phyloP scores from a whole-genome alignment of 768 basidiomycete species.

The Lentinula aciculospora region DNA sequence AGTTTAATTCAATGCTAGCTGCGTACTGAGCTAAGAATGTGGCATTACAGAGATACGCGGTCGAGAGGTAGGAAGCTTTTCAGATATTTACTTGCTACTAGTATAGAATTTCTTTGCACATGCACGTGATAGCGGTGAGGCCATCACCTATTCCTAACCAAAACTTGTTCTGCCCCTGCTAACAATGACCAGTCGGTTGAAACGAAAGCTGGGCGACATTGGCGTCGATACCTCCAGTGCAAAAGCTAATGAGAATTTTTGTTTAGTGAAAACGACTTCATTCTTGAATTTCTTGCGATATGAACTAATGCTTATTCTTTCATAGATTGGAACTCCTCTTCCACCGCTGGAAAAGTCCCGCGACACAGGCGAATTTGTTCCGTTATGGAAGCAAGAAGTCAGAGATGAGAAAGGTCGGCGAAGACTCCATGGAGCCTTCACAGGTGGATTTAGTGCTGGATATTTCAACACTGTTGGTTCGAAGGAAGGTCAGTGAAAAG shows the following conservation, averaged over 20 bases:
- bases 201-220: slow-evolving; percentile 79
- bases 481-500: slow-evolving; percentile 67
- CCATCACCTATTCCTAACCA: too few species aligned
- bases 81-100: too few species aligned
- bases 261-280: slow-evolving; percentile 47
- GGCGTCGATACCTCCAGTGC: slow-evolving; percentile 67
- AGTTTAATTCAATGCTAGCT: too few species aligned
- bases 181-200: slow-evolving; percentile 54
- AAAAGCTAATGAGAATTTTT: slow-evolving; percentile 80
- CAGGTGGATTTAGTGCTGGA: slow-evolving; percentile 95
- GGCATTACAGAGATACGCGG: too few species aligned
- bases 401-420: slow-evolving; percentile 90
- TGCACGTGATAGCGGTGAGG: too few species aligned
- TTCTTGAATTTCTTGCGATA: neutral
- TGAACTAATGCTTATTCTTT: slow-evolving; percentile 10
- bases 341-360: slow-evolving; percentile 92
- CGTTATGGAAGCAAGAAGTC: slow-evolving; percentile 97
- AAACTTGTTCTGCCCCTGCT: too few species aligned
- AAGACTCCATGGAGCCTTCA: slow-evolving; percentile 96
- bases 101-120: slow-evolving; percentile 31
- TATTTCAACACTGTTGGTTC: slow-evolving; percentile 96
- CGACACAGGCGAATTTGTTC: slow-evolving; percentile 92
- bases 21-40: too few species aligned
- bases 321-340: slow-evolving; percentile 87
- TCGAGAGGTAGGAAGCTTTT: too few species aligned